phyloP scores from a whole-genome alignment of 177 flowering plant genomes.

The Vitis hybrid region DNA sequence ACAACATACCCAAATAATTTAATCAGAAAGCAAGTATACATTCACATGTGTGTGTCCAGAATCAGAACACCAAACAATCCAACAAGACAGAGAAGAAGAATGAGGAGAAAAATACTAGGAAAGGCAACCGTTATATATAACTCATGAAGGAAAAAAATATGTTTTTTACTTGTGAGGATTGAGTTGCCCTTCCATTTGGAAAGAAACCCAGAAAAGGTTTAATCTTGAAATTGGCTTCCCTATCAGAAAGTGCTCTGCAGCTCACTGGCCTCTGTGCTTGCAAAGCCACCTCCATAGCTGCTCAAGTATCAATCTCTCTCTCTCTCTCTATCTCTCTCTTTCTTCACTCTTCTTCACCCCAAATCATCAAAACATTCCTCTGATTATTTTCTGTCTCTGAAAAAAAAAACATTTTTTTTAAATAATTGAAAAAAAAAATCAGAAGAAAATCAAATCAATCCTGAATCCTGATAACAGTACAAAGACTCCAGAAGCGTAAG shows the following conservation, averaged over 20 bases:
- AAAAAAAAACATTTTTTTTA: neutral
- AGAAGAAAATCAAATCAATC: no score
- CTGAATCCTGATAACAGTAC: no score
- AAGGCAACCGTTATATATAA: no score
- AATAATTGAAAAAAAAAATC: neutral
- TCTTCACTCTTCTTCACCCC: neutral
- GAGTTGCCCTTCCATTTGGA: slow-evolving; percentile 20
- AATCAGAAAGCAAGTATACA: no score
- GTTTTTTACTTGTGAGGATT: slow-evolving; percentile 21
- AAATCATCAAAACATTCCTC: neutral
- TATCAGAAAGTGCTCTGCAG: slow-evolving; percentile 22
- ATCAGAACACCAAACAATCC: neutral
- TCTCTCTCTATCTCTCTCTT: slow-evolving; percentile 7
- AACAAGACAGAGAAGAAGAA: neutral
- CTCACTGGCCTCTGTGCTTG: slow-evolving; percentile 37
- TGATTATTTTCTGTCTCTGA: neutral
- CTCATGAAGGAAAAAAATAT: no score
- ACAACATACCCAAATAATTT: no score
- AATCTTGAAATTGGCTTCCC: slow-evolving; percentile 30
- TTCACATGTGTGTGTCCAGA: no score
- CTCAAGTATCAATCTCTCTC: slow-evolving; percentile 3
- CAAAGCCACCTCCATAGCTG: slow-evolving; percentile 44
- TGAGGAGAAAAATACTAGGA: neutral
- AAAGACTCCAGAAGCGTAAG: no score
- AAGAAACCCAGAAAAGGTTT: slow-evolving; percentile 39